Conservation (phyloP, 331 rosid genomes). For the Cydonia oblonga region DNA sequence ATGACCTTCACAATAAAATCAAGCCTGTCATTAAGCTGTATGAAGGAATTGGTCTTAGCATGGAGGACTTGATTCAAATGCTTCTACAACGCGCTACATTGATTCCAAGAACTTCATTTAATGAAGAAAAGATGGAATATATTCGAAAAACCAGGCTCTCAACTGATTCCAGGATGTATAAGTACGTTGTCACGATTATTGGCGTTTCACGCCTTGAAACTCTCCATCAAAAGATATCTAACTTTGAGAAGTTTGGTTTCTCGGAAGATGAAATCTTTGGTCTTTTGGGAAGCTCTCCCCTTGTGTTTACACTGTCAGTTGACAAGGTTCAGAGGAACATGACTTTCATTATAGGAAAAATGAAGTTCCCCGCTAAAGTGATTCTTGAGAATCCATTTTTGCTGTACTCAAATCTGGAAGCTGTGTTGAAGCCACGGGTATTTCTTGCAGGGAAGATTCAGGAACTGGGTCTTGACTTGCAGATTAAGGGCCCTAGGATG, state of each 20-base stretch:
- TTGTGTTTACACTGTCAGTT: slow-evolving; percentile 46
- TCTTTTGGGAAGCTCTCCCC: slow-evolving; percentile 43
- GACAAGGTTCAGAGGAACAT: slow-evolving; percentile 85
- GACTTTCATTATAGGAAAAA: slow-evolving; percentile 54
- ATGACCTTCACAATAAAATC: slow-evolving; percentile 24
- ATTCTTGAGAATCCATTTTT: slow-evolving; percentile 41
- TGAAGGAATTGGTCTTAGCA: slow-evolving; percentile 47
- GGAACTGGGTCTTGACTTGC: slow-evolving; percentile 32
- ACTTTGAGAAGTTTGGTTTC: slow-evolving; percentile 46
- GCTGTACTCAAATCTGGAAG: slow-evolving; percentile 47
- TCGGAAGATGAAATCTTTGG: slow-evolving; percentile 48
- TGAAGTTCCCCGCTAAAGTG: slow-evolving; percentile 48
- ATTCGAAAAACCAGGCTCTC: slow-evolving; percentile 43
- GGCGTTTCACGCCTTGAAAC: slow-evolving; percentile 67
- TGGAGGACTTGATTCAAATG: slow-evolving; percentile 45
- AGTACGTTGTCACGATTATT: slow-evolving; percentile 55
- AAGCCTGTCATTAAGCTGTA: slow-evolving; percentile 36
- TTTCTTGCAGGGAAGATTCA: slow-evolving; percentile 39
- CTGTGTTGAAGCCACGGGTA: slow-evolving; percentile 58
- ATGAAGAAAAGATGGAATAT: slow-evolving; percentile 59
- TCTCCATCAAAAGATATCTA: slow-evolving; percentile 39
- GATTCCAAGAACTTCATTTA: slow-evolving; percentile 50
- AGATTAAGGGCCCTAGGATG: slow-evolving; percentile 14
- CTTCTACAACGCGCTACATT: slow-evolving; percentile 49
- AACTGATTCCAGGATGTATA: slow-evolving; percentile 49